These are phyloP conservation scores for Brasenia schreberi DNA, from an alignment of 164 flowering plant species.

Conservation along the genomic window DNA sequence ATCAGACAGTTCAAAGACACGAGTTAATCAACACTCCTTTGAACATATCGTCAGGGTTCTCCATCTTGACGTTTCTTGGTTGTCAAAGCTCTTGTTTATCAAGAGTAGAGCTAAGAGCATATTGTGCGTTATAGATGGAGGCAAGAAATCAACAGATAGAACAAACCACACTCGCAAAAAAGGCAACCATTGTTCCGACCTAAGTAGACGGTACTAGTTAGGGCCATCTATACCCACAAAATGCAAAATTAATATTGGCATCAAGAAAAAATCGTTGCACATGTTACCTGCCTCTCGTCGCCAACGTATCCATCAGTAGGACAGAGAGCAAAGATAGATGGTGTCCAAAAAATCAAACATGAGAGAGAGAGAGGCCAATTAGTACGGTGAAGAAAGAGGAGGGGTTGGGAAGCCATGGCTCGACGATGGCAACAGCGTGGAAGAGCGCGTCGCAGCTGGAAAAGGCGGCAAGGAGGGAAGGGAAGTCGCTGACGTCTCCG, in stretches of 20 bases:
- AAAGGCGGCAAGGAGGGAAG: conserved; percentile 55
- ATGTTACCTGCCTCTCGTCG: conserved; percentile 68
- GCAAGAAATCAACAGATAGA: too few relatives aligned
- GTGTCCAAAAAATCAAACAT: too few relatives aligned
- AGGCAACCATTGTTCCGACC: background rate
- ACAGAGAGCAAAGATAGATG: conserved; percentile 61
- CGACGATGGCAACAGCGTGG: conserved; percentile 85
- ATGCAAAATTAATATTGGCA: background rate
- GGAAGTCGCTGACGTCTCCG: conserved; percentile 75
- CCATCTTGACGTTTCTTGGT: too few relatives aligned
- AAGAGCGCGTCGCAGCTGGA: conserved; percentile 60
- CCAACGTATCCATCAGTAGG: conserved; percentile 70
- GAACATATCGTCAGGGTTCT: too few relatives aligned
- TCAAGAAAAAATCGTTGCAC: too few relatives aligned
- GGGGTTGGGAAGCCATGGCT: conserved; percentile 91
- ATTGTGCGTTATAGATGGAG: too few relatives aligned
- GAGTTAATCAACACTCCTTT: too few relatives aligned
- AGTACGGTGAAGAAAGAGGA: conserved; percentile 51
- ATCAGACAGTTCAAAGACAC: too few relatives aligned
- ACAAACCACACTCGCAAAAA: too few relatives aligned
- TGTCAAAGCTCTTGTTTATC: too few relatives aligned
- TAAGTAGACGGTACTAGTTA: background rate
- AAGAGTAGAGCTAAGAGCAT: too few relatives aligned
- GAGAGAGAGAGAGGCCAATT: too few relatives aligned
- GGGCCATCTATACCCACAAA: background rate